Evolutionary conservation across 2,329 filamentous ascomycete species (phyloP).

Genomic region (Fusarium secorum): DNA sequence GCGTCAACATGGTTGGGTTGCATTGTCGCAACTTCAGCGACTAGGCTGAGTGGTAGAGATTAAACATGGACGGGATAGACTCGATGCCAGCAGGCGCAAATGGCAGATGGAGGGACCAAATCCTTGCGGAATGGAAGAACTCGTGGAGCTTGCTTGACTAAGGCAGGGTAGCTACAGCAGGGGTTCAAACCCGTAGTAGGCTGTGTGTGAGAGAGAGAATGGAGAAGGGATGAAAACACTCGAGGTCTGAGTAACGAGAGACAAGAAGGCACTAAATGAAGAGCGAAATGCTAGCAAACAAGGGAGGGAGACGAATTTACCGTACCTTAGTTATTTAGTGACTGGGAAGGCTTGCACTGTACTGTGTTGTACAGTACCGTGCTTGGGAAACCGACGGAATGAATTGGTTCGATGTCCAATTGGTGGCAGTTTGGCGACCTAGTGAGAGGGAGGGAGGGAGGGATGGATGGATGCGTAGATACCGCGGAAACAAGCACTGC

Average conservation of each 20-base stretch:
- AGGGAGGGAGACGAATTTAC: slow-evolving; percentile 31
- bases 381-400: slow-evolving; percentile 21
- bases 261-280: slow-evolving; percentile 13
- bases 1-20: slow-evolving; percentile 39
- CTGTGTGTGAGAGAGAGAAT: background rate
- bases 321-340: slow-evolving; percentile 14
- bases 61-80: slow-evolving; percentile 38
- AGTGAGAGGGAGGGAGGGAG: slow-evolving; percentile 13
- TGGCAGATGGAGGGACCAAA: slow-evolving; percentile 27
- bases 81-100: slow-evolving; percentile 19
- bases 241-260: slow-evolving; percentile 17
- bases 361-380: slow-evolving; percentile 3
- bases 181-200: slow-evolving; percentile 7
- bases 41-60: slow-evolving; percentile 34
- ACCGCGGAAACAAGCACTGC: slow-evolving; percentile 18
- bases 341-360: slow-evolving; percentile 32
- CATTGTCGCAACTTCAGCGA: slow-evolving; percentile 45
- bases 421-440: slow-evolving; percentile 14
- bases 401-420: slow-evolving; percentile 26
- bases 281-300: slow-evolving; percentile 16
- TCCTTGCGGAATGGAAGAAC: slow-evolving; percentile 35
- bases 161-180: slow-evolving; percentile 1
- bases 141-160: slow-evolving; percentile 27
- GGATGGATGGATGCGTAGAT: slow-evolving; percentile 18
- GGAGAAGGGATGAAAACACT: slow-evolving; percentile 14